phyloP scores from a whole-genome alignment of 176 grass and related monocot genomes.

The Saccharum officinarum region DNA sequence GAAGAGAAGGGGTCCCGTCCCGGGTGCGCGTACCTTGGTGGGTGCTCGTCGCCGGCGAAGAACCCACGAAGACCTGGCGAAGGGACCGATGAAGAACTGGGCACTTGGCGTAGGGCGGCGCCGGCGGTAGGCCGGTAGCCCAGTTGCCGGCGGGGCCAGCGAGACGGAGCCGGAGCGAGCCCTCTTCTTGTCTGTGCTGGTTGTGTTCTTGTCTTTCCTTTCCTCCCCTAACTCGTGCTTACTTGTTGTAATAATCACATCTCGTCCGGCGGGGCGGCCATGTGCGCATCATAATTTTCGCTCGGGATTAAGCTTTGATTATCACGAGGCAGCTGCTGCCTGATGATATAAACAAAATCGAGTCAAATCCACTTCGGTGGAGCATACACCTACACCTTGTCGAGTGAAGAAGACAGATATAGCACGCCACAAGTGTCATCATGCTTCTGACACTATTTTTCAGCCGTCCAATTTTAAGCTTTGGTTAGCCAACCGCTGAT shows the following conservation, averaged over 20 bases:
- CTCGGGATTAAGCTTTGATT: not conserved
- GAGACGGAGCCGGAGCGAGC: not conserved
- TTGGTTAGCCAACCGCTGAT: too few relatives aligned
- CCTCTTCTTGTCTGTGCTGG: conserved; percentile 25
- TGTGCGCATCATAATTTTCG: conserved; percentile 12
- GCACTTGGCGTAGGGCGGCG: not conserved
- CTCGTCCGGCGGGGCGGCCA: not conserved
- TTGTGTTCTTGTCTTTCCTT: not conserved
- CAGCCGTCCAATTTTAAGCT: too few relatives aligned
- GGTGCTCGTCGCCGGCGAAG: not conserved
- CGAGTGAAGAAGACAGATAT: not conserved
- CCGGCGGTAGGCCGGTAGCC: not conserved
- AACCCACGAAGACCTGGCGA: not conserved
- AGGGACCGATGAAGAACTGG: not conserved
- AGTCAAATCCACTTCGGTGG: not conserved
- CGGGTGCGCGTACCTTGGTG: not conserved
- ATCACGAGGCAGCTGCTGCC: not conserved
- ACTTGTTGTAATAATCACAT: not conserved
- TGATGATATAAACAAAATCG: not conserved
- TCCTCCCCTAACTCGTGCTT: not conserved
- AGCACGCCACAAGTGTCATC: not conserved
- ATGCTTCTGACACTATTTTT: not conserved
- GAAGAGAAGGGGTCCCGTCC: not conserved
- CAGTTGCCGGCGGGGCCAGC: not conserved
- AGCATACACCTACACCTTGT: too few relatives aligned